Evolutionary conservation across 495 filamentous ascomycete species (phyloP), one percentile per base, ranked within the genome.

Genomic region (Thermothielavioides terrestris): DNA sequence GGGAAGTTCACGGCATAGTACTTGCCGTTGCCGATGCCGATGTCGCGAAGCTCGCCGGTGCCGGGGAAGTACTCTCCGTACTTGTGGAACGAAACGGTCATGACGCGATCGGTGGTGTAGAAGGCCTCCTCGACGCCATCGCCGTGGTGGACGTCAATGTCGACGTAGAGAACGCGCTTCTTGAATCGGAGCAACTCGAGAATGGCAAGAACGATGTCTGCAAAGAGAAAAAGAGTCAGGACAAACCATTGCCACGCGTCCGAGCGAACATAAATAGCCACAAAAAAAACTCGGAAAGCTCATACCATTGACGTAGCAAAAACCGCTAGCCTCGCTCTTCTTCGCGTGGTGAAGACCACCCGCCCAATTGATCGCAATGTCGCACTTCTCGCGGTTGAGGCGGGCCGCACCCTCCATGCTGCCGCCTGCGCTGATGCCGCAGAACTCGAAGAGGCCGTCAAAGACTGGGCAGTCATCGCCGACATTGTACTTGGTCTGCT

Each of bases 31-130:
- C 94, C 91, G 38, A 96, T 94, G 52, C 92, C 92, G 50, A 95
- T 89, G 60, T 98, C 92, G 39, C 94, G 83, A 44, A 95, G 82
- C 67, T 96, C 91, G 56, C 92, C 92, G 2, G 92, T 98, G 47
- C 94, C 94, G 6, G 92, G 92, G 67, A 98, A 98, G 65, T 96
- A 98, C 61, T 97, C 92, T 66, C 94, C 92, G 64, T 94, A 98
- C 72, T 96, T 96, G 72, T 98, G 92, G 67, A 95, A 95, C 38
- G 89, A 95, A 18, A 95, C 80, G 0, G 91, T 98, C 74, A 96
- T 85, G 54, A 98, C 91, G 40, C 91, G 88, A 61, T 96, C 89
- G 25, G 90, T 94, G 14, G 89, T 92, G 72, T 88, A 94, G 68
- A 98, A 98, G 3, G 91, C 91, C 67, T 95, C 87, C 65, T 98